Evolutionary conservation across 805 yeast genomes (phyloP).

Genomic region (Clavispora phyllophila): DNA sequence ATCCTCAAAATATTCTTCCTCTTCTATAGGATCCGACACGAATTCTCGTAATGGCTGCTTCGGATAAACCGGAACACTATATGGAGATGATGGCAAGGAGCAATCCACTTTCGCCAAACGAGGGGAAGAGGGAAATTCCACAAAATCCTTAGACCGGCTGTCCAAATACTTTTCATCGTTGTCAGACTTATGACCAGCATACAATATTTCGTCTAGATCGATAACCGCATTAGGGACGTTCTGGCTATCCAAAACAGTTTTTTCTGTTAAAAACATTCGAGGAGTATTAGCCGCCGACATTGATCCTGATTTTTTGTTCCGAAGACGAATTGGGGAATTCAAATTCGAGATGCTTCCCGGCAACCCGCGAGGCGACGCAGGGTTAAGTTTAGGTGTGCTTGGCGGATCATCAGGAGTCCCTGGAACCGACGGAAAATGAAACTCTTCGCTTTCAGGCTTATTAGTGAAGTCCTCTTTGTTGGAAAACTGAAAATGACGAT

Average conservation of each 20-base stretch:
- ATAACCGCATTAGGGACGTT: constrained; percentile 51
- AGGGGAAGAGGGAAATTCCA: constrained; percentile 30
- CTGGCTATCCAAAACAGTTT: constrained; percentile 21
- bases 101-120: background rate
- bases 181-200: constrained; percentile 27
- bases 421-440: constrained; percentile 24
- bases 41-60: constrained; percentile 30
- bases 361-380: constrained; percentile 1
- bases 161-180: constrained; percentile 2
- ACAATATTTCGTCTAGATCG: constrained; percentile 50
- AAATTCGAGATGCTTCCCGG: constrained; percentile 13
- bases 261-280: constrained; percentile 27
- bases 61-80: constrained; percentile 18
- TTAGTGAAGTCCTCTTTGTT: constrained; percentile 33
- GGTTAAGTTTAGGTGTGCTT: constrained; percentile 3
- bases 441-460: constrained; percentile 15
- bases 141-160: constrained; percentile 12
- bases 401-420: background rate
- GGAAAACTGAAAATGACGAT: constrained; percentile 26
- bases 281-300: constrained; percentile 16
- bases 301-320: constrained; percentile 19
- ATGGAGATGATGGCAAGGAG: constrained; percentile 11
- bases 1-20: constrained; percentile 21
- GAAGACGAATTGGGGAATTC: constrained; percentile 31
- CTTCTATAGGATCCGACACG: constrained; percentile 12